A percentile compares a stretch with the other conserved stretches of the same genome.
These are phyloP conservation scores for Globisporangium uncinulatum DNA, from an alignment of 352 stramenopile species.

Conservation along the genomic window DNA sequence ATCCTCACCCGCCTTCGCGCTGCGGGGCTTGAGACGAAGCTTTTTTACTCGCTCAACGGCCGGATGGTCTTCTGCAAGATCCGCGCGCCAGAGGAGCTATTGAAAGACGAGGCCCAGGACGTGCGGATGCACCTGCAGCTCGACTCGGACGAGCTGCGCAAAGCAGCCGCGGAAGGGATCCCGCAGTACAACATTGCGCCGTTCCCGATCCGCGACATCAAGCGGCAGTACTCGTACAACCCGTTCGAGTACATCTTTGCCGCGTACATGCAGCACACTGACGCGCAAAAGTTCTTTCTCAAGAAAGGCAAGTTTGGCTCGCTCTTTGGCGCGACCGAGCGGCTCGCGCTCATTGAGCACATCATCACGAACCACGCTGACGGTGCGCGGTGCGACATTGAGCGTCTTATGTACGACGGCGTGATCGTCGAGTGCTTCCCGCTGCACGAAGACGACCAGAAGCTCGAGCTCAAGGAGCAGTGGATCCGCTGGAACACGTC, in stretches of 20 bases:
- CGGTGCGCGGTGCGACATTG: constrained; percentile 62
- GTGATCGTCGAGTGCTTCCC: constrained; percentile 77
- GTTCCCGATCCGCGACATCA: constrained; percentile 78
- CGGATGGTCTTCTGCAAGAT: constrained; percentile 84
- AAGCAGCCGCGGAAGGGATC: constrained; percentile 62
- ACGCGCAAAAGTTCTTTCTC: constrained; percentile 64
- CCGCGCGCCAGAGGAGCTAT: constrained; percentile 61
- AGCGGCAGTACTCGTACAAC: constrained; percentile 66
- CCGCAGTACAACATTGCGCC: constrained; percentile 67
- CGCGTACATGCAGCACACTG: constrained; percentile 63
- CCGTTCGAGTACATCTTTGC: constrained; percentile 86
- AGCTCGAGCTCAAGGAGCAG: constrained; percentile 37
- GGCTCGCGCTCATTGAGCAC: constrained; percentile 75
- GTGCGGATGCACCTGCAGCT: constrained; percentile 57
- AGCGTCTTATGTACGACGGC: constrained; percentile 68
- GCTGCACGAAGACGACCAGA: constrained; percentile 67
- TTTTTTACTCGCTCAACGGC: constrained; percentile 65
- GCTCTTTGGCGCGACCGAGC: constrained; percentile 72
- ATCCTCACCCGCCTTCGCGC: constrained; percentile 70
- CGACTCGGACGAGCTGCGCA: constrained; percentile 50
- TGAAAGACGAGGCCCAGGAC: constrained; percentile 27
- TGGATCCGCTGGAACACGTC: constrained; percentile 71
- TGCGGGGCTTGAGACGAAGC: constrained; percentile 57
- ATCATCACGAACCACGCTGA: constrained; percentile 75
- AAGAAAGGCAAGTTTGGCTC: constrained; percentile 54